Evolutionary conservation across 768 basidiomycete genomes (phyloP).

Genomic region (Tremella fuciformis): DNA sequence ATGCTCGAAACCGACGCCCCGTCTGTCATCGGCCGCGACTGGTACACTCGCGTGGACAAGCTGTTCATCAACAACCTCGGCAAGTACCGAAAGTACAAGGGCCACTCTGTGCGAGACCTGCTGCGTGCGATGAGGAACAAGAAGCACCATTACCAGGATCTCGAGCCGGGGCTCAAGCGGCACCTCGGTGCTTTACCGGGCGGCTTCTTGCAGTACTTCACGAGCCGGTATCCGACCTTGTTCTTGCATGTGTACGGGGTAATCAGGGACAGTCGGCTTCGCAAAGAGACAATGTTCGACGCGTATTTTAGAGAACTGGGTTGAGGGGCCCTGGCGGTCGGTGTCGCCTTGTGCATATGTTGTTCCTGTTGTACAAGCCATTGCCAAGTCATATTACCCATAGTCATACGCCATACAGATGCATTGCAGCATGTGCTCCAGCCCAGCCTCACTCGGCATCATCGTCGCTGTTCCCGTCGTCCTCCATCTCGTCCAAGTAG

Average conservation of each 20-base stretch:
- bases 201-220: conserved; percentile 90
- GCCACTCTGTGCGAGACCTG: conserved; percentile 82
- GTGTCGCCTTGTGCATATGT: too few species aligned
- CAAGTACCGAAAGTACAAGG: conserved; percentile 97
- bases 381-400: conserved; percentile 1
- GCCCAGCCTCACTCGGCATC: background rate
- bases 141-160: conserved; percentile 98
- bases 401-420: background rate
- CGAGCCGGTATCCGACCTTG: conserved; percentile 80
- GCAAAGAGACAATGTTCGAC: conserved; percentile 84
- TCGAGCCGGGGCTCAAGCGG: conserved; percentile 85
- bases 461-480: conserved; percentile 23
- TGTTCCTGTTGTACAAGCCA: too few species aligned
- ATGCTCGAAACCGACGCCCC: conserved; percentile 69
- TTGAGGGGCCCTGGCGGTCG: conserved; percentile 1
- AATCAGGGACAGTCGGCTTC: conserved; percentile 67
- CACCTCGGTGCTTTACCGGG: conserved; percentile 87
- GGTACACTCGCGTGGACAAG: conserved; percentile 81
- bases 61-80: conserved; percentile 90
- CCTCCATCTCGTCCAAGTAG: conserved; percentile 26
- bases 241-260: conserved; percentile 91
- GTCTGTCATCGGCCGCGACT: conserved; percentile 73
- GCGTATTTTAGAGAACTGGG: conserved; percentile 62
- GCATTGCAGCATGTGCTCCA: background rate
- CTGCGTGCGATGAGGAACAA: conserved; percentile 92